Percentiles rank a stretch among this genome's conserved stretches.
phyloP scores from a whole-genome alignment of 768 basidiomycete species.

The Russula compacta region DNA sequence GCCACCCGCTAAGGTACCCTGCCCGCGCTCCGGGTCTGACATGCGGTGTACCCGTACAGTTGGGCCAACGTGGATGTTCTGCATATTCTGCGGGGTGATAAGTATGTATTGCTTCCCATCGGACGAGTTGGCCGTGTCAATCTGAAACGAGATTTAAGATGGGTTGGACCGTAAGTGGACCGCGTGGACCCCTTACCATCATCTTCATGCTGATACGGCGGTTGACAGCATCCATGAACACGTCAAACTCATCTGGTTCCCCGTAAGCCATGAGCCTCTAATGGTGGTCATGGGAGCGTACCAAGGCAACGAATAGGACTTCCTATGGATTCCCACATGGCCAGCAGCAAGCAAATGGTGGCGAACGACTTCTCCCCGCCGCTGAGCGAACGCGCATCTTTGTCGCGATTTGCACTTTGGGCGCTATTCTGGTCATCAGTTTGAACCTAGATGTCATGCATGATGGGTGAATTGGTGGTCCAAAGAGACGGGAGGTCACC shows the following conservation, averaged over 20 bases:
- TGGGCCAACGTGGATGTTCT: conserved; percentile 54
- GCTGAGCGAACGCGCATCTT: conserved; percentile 78
- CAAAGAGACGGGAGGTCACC: conserved; percentile 1
- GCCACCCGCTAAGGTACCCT: conserved; percentile 35
- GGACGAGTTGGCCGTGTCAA: conserved; percentile 80
- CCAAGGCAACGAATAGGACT: conserved; percentile 91
- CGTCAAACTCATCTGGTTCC: conserved; percentile 84
- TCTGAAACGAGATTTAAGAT: conserved; percentile 34
- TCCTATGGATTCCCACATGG: conserved; percentile 92
- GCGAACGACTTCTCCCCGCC: conserved; percentile 98
- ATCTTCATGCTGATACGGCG: conserved; percentile 90
- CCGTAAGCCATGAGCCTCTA: not conserved
- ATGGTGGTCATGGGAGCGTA: conserved; percentile 26
- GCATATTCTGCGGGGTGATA: conserved; percentile 94
- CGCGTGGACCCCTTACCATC: conserved; percentile 50
- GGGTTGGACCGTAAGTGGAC: not conserved
- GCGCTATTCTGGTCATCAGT: conserved; percentile 71
- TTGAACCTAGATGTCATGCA: conserved; percentile 44
- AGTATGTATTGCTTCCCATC: conserved; percentile 90
- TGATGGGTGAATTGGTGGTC: not conserved
- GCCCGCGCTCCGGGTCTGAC: conserved; percentile 69
- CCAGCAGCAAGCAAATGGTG: conserved; percentile 87
- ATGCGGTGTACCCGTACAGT: conserved; percentile 71
- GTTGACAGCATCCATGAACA: conserved; percentile 94
- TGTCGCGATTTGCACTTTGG: conserved; percentile 50